Evolutionary conservation across 768 basidiomycete species (phyloP).

Genomic region (Amanita muscaria): DNA sequence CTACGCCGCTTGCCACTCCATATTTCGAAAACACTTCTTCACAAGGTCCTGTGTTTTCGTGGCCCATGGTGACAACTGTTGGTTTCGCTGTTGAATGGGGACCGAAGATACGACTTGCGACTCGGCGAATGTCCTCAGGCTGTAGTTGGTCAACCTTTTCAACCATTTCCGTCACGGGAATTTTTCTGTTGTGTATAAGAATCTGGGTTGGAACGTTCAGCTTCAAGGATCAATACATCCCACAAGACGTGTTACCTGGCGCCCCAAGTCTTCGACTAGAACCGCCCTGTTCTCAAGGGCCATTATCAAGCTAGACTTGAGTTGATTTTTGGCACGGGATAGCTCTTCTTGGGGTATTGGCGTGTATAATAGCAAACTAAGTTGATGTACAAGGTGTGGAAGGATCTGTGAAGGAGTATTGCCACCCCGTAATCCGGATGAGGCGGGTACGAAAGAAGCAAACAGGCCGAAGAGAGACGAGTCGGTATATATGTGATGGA

Average conservation of each 20-base stretch:
- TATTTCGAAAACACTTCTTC: constrained; percentile 57
- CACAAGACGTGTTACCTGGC: constrained; percentile 48
- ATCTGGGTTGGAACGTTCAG: constrained; percentile 35
- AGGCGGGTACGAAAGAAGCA: constrained; percentile 70
- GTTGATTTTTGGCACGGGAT: constrained; percentile 86
- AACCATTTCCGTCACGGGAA: constrained; percentile 88
- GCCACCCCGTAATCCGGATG: constrained; percentile 44
- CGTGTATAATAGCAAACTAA: constrained; percentile 71
- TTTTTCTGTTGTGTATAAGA: constrained; percentile 78
- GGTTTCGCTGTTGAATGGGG: constrained; percentile 52
- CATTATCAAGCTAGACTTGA: constrained; percentile 91
- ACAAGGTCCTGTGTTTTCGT: constrained; percentile 68
- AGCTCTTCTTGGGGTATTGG: constrained; percentile 63
- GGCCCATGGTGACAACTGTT: constrained; percentile 79
- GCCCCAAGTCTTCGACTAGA: constrained; percentile 83
- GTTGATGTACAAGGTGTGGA: constrained; percentile 80
- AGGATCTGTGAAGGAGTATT: constrained; percentile 66
- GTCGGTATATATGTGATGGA: constrained; percentile 97
- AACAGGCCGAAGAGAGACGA: constrained; percentile 89
- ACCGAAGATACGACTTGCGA: constrained; percentile 71
- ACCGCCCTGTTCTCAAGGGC: constrained; percentile 81
- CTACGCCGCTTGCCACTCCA: constrained; percentile 35
- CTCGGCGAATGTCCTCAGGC: constrained; percentile 59
- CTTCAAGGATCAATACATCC: background rate
- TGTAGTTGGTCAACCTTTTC: constrained; percentile 74